Percentiles rank a stretch among this genome's conserved stretches.
Conservation (phyloP, 1,284 basidiomycete genomes). For the Xerocomus amazonicus region DNA sequence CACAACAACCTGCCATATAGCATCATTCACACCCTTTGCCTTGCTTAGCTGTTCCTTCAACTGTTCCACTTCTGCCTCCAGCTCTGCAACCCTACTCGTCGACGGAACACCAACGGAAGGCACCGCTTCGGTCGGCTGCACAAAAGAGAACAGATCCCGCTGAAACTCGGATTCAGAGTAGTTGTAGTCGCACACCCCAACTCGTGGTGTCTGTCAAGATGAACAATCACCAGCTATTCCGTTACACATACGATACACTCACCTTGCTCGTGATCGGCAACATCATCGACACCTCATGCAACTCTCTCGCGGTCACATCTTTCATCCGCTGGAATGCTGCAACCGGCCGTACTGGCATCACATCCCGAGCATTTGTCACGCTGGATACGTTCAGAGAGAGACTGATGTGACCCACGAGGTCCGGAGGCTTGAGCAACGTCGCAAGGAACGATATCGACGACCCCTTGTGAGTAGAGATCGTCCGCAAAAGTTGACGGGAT, state of each 20-base stretch:
- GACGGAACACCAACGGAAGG: conserved; percentile 37
- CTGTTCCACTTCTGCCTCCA: conserved; percentile 67
- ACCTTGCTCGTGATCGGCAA: conserved; percentile 47
- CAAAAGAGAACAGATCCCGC: conserved; percentile 58
- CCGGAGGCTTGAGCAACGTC: conserved; percentile 78
- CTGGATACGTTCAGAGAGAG: conserved; percentile 47
- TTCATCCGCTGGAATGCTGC: conserved; percentile 68
- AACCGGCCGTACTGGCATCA: conserved; percentile 63
- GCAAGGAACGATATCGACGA: conserved; percentile 69
- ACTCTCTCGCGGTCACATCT: conserved; percentile 60
- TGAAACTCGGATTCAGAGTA: conserved; percentile 55
- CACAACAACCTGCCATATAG: conserved; percentile 85
- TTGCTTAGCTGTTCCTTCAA: conserved; percentile 69
- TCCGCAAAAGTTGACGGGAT: conserved; percentile 85
- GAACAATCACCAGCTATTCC: neutral
- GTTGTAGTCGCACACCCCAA: conserved; percentile 23
- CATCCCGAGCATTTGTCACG: conserved; percentile 48
- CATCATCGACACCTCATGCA: conserved; percentile 63
- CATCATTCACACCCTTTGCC: conserved; percentile 83
- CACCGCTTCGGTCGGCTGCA: conserved; percentile 39
- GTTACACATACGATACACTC: conserved; percentile 14
- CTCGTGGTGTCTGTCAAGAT: conserved; percentile 15
- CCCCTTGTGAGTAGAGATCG: conserved; percentile 71
- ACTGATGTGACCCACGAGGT: conserved; percentile 75
- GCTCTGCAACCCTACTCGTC: conserved; percentile 57